Evolutionary conservation across 2,329 filamentous ascomycete species (phyloP), one percentile per base, ranked within the genome.

Genomic region (Aspergillus eucalypticola): DNA sequence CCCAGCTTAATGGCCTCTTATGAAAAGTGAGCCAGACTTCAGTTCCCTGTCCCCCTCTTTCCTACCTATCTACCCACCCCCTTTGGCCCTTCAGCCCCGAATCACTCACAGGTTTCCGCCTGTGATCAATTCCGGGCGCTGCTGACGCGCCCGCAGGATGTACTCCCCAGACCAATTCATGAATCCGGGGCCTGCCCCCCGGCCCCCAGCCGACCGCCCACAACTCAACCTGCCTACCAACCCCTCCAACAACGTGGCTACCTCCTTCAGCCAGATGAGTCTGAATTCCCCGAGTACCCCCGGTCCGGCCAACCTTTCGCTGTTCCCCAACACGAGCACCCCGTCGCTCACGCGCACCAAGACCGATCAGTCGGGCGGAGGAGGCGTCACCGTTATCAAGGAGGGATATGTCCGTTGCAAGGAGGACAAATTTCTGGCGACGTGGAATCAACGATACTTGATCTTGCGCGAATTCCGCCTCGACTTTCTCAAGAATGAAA

Each of bases 181-280:
- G 90, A 98, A 98, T 78, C 92, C 95, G 64, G 92, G 95, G 66
- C 94, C 95, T 69, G 94, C 95, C 67, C 95, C 95, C 66, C 89
- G 90, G 71, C 94, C 95, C 62, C 95, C 94, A 19, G 88, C 85
- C 61, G 91, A 95, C 72, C 87, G 91, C 70, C 91, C 92, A 62
- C 89, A 91, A 72, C 86, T 96, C 67, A 88, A 88, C 70, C 84
- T 96, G 62, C 44, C 92, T 89, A 63, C 90, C 86, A 73, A 85
- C 87, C 63, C 81, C 69, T 91, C 88, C 25, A 29, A 17, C 74
- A 82, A 88, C 64, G 93, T 88, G 78, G 69, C 74, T 23, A 91
- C 94, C 82, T 89, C 89, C 60, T 80, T 81, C 60, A 72, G 71
- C 53, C 90, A 88, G 71, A 86, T 94, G 83, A 88, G 85, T 71